Conservation (phyloP, 371 early-diverging fungal species). For the Encephalitozoon cuniculi region DNA sequence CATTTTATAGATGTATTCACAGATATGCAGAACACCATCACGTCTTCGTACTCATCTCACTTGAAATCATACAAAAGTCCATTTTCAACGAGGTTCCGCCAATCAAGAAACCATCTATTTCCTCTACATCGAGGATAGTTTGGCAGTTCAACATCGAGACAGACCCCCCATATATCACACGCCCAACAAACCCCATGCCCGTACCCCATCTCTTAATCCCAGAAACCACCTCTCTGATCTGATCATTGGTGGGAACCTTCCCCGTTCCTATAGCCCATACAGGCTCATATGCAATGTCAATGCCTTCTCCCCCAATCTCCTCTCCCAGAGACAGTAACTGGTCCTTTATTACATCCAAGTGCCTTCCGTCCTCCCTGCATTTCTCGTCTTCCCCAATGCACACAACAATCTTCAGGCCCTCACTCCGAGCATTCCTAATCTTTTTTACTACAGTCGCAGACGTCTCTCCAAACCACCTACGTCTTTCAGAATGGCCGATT, state of each 20-base stretch:
- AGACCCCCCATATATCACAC: conserved; percentile 89
- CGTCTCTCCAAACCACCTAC: conserved; percentile 77
- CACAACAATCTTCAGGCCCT: conserved; percentile 79
- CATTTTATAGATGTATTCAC: neutral
- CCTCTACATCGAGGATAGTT: conserved; percentile 64
- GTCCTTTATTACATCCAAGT: conserved; percentile 73
- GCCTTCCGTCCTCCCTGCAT: conserved; percentile 76
- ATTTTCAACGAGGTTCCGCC: conserved; percentile 87
- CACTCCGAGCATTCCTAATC: conserved; percentile 72
- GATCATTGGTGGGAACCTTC: conserved; percentile 83
- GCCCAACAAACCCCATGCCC: conserved; percentile 58
- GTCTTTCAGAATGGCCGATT: conserved; percentile 96
- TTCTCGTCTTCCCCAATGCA: conserved; percentile 91
- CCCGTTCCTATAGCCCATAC: conserved; percentile 99
- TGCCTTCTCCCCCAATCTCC: conserved; percentile 61
- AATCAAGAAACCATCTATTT: conserved; percentile 95
- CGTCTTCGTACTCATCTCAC: neutral
- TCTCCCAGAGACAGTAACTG: conserved; percentile 74
- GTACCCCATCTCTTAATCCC: conserved; percentile 37
- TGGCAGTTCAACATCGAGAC: conserved; percentile 76
- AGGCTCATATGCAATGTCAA: conserved; percentile 98
- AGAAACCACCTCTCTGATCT: conserved; percentile 61
- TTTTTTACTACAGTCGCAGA: conserved; percentile 70
- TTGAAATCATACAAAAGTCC: conserved; percentile 54
- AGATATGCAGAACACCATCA: neutral